These are phyloP conservation scores for Fusarium brevicatenulatum DNA, from an alignment of 2,329 filamentous ascomycete genomes.

Conservation along the genomic window DNA sequence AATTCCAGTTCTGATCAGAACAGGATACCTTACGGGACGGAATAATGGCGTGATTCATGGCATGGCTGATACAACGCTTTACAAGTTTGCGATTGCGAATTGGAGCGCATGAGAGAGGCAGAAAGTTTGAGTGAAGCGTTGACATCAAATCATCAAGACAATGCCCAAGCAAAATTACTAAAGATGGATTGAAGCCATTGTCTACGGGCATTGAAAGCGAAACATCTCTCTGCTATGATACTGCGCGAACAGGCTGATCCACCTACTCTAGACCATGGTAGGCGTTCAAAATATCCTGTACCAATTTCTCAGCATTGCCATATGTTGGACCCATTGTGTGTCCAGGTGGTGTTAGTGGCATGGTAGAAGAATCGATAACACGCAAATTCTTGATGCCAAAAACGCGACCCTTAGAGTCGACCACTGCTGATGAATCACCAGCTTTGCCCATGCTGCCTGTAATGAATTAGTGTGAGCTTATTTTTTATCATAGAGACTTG, in stretches of 20 bases:
- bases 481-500: accelerated
- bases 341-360: neutral
- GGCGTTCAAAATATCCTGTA: neutral
- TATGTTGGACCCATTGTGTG: slow-evolving; percentile 1
- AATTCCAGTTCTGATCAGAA: accelerated
- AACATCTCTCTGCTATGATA: neutral
- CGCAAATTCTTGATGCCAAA: neutral
- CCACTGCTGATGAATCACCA: neutral
- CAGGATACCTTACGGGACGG: neutral
- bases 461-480: neutral
- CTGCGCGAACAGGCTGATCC: neutral
- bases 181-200: no score
- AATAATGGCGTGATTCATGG: neutral
- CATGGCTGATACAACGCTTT: neutral
- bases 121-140: no score
- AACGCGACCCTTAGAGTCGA: neutral
- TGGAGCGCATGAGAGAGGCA: no score
- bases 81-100: neutral
- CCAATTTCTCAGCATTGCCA: neutral
- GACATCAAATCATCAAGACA: no score
- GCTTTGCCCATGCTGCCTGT: neutral
- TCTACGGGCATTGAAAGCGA: neutral
- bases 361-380: neutral
- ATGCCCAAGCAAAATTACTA: no score
- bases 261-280: neutral